Evolutionary conservation across 2,329 filamentous ascomycete genomes (phyloP), one percentile per base, ranked within the genome.

Genomic region (Scolecobasidium constrictum): DNA sequence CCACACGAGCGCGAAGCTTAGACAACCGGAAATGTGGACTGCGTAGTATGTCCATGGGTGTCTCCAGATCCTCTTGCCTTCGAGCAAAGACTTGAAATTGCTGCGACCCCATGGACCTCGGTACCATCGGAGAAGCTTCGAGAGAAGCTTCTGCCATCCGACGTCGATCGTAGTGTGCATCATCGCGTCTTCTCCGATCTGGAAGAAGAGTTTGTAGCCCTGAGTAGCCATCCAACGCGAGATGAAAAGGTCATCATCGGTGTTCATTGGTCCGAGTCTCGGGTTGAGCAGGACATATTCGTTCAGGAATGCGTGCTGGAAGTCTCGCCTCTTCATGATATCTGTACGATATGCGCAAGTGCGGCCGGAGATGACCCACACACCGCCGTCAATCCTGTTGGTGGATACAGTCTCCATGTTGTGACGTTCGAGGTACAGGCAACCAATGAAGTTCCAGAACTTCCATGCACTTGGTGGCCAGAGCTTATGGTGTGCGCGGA

Each of bases 1-100:
- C 49, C 68, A 69, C 35, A 77, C 17, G 2, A 75, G 43, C 0
- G 77, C 69, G 47, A 78, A 73, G 49, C 78, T 78, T 47, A 73
- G 54, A 20, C 78, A 60, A 1, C 64, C 65, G 0, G 67, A 65
- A 33, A 75, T 43, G 49, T 77, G 75, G 5, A 79, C 69, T 13
- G 71, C 66, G 48, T 76, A 77, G 0, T 68, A 59, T 15, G 64
- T 68, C 68, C 72, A 81, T 0, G 66, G 67, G 48, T 75, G 65
- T 51, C 42, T 3, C 39, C 38, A 50, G 62, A 63, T 73, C 4
- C 65, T 58, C 2, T 49, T 58, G 3, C 57, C 47, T 11, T 62
- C 56, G 0, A 53, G 53, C 16, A 52, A 15, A 19, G 47, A 43
- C 15, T 45, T 42, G 4, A 48, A 38, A 43, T 54, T 54, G 26